Evolutionary conservation across 257 asterid species (phyloP).

Genomic region (Solanum microdontum): DNA sequence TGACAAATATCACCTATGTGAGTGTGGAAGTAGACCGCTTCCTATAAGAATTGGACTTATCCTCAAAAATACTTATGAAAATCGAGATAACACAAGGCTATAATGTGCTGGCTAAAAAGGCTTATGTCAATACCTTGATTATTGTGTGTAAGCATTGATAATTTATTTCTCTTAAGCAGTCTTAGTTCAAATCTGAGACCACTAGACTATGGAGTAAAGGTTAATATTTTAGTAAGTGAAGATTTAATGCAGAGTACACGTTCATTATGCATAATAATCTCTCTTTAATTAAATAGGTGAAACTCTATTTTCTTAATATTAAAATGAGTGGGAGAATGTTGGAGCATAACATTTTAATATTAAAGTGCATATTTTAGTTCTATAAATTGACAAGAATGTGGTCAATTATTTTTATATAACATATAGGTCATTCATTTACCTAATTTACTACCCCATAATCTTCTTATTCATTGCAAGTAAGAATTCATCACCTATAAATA

Average conservation of each 20-base stretch:
- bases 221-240: background rate
- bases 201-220: background rate
- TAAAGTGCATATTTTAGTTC: background rate
- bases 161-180: background rate
- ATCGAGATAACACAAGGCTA: background rate
- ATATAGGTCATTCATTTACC: too few relatives aligned
- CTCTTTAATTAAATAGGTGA: background rate
- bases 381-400: background rate
- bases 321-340: background rate
- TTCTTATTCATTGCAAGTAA: too few relatives aligned
- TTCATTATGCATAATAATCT: background rate
- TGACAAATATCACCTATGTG: too few relatives aligned
- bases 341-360: background rate
- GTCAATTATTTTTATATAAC: background rate
- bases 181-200: background rate
- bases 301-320: too few relatives aligned
- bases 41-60: background rate
- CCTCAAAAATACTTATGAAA: background rate
- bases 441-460: background rate
- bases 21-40: background rate
- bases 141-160: background rate
- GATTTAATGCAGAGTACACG: background rate
- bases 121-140: background rate
- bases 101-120: background rate
- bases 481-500: background rate